Base-by-base conservation (phyloP, 164 flowering plant species). In the Sedum album region DNA sequence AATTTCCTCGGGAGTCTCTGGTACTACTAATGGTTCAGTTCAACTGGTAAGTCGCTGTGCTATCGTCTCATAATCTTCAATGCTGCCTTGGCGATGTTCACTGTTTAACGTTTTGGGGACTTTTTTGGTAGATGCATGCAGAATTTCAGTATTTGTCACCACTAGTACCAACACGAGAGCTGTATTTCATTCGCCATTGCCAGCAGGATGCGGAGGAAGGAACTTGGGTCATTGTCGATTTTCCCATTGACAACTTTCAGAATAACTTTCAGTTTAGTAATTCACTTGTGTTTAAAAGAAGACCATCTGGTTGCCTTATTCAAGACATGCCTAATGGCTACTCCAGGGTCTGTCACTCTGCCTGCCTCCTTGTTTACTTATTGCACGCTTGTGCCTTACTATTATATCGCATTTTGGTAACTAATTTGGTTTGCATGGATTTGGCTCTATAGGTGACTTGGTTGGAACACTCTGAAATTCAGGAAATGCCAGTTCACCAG, bases 321-420 rank as follows among this genome's bases (percentile, higher is more conserved):
- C 96, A 90, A 79, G 99, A 94, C 65, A 86, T 90, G 96, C 96
- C 97, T 21, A 91, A 90, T 82, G 99, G 99, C 6, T 94, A 88
- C 76, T 94, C 99, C 5, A 86, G 82, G 86, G 99, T 94, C 23
- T 53, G 77, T 66, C 10, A 41, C 14, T 41, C 15, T 35, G 3
- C 38, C 44, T 38, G 4, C 31, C 4, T 23, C 31, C 20, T 44
- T 39, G 21, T 69, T 36, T 1, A 20, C 6, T 31, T 33, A 38
- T n/a, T n/a, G n/a, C n/a, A n/a, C n/a, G 28, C 31, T 38, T 2
- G 7, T 41, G 15, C 46, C 1, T 1, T 21, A 9, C 14, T 9
- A 6, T 4, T 39, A 5, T 61, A 61, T 15, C 2, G n/a, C 21
- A 7, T 61, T 61, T 33, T 28, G 38, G n/a, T 13, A 38, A 14